Evolutionary conservation across 2,329 filamentous ascomycete genomes (phyloP).

Genomic region (Neurospora sp.): DNA sequence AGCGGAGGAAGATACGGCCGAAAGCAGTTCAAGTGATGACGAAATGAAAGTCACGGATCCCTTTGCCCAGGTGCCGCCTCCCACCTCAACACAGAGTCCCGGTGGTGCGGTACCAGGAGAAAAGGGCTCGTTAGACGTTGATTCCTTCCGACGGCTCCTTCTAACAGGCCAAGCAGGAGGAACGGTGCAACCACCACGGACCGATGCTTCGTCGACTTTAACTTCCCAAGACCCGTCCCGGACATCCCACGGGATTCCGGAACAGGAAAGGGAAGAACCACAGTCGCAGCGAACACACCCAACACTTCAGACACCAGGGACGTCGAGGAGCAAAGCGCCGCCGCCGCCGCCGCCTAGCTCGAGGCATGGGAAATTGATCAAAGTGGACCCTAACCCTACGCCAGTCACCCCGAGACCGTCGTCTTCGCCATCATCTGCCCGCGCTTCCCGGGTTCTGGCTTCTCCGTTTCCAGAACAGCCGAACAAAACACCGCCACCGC

Average conservation of each 20-base stretch:
- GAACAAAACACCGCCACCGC: constrained; percentile 53
- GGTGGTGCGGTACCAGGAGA: constrained; percentile 23
- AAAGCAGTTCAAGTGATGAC: constrained; percentile 20
- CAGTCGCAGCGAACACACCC: constrained; percentile 22
- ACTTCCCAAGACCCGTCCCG: constrained; percentile 39
- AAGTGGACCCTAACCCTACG: constrained; percentile 26
- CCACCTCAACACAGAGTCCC: constrained; percentile 20
- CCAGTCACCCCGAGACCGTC: constrained; percentile 18
- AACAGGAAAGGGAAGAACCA: constrained; percentile 38
- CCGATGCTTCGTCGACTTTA: constrained; percentile 43
- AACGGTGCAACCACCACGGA: constrained; percentile 12
- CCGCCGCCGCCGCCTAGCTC: constrained; percentile 69
- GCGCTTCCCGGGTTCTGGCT: constrained; percentile 11
- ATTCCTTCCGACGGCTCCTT: constrained; percentile 66
- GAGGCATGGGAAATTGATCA: constrained; percentile 67
- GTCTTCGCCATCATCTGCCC: constrained; percentile 4
- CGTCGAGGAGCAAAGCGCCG: constrained; percentile 43
- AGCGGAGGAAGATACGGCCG: constrained; percentile 22
- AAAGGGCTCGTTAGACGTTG: constrained; percentile 56
- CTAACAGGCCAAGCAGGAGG: constrained; percentile 56
- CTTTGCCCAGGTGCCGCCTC: constrained; percentile 1
- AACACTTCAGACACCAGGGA: constrained; percentile 11
- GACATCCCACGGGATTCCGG: constrained; percentile 48
- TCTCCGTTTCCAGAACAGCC: constrained; percentile 21
- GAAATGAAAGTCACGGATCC: constrained; percentile 19